These are phyloP conservation scores for Clonostachys chloroleuca DNA, from an alignment of 2,329 filamentous ascomycete species.

Conservation along the genomic window DNA sequence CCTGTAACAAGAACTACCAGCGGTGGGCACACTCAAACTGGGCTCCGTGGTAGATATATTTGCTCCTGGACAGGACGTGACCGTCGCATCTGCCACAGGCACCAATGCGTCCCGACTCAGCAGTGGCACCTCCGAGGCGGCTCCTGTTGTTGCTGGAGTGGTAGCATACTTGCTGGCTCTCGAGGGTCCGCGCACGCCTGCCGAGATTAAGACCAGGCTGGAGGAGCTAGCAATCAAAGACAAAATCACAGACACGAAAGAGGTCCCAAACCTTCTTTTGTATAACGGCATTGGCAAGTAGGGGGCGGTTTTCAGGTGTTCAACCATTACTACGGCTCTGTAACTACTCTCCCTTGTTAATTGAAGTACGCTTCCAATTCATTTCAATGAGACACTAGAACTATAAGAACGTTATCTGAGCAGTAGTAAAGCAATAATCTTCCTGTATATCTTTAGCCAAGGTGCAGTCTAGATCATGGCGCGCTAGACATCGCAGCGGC, in stretches of 20 bases:
- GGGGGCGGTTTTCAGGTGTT: too few relatives aligned
- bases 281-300: constrained; percentile 7
- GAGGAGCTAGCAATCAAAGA: constrained; percentile 5
- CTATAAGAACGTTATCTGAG: too few relatives aligned
- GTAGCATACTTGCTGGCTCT: constrained; percentile 10
- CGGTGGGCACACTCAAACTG: constrained; percentile 39
- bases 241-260: constrained; percentile 5
- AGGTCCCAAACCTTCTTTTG: constrained; percentile 6
- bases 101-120: background rate
- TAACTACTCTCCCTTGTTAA: too few relatives aligned
- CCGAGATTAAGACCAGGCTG: background rate
- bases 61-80: constrained; percentile 14
- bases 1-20: constrained; percentile 20
- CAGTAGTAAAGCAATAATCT: too few relatives aligned
- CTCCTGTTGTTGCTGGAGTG: constrained; percentile 12
- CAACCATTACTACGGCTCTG: too few relatives aligned
- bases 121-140: constrained; percentile 10
- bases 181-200: constrained; percentile 5
- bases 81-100: constrained; percentile 12
- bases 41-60: constrained; percentile 12
- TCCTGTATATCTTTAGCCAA: too few relatives aligned
- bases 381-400: too few relatives aligned
- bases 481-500: too few relatives aligned
- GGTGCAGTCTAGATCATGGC: too few relatives aligned
- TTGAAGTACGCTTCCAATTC: too few relatives aligned